phyloP scores from a whole-genome alignment of 495 filamentous ascomycete species.

The Lepidopterella palustris region DNA sequence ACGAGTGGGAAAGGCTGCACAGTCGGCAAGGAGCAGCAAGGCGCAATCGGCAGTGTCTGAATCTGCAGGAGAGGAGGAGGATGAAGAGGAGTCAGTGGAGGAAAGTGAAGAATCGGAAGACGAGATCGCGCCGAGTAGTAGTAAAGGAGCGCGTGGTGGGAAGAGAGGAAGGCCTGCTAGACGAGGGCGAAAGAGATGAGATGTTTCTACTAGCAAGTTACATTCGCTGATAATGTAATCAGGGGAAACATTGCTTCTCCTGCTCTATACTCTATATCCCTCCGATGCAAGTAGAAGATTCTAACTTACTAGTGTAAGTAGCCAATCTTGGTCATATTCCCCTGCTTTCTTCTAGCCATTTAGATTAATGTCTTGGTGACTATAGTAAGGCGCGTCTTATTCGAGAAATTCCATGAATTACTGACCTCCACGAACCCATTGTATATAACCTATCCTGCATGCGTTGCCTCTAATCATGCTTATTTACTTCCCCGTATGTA shows the following conservation, averaged over 20 bases:
- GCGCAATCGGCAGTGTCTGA: constrained; percentile 26
- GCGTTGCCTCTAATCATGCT: too few species aligned
- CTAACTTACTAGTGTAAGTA: too few species aligned
- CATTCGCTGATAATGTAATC: not conserved
- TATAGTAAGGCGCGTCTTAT: too few species aligned
- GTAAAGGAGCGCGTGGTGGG: not conserved
- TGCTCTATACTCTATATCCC: not conserved
- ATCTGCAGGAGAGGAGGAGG: constrained; percentile 32
- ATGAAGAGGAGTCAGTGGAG: constrained; percentile 33
- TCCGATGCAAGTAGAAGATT: too few species aligned
- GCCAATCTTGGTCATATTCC: too few species aligned
- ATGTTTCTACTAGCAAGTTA: not conserved
- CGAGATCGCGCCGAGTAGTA: constrained; percentile 12
- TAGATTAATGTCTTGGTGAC: too few species aligned
- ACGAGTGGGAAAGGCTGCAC: constrained; percentile 31
- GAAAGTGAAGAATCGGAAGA: constrained; percentile 32
- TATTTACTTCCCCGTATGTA: too few species aligned
- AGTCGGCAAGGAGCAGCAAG: constrained; percentile 27
- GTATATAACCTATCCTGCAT: too few species aligned
- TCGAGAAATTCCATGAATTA: too few species aligned
- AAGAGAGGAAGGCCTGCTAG: not conserved
- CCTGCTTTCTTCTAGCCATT: too few species aligned
- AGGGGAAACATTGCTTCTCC: not conserved
- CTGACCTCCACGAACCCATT: too few species aligned
- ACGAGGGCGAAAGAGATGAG: not conserved